Evolutionary conservation across 805 yeast genomes (phyloP), one percentile per base, ranked within the genome.

Genomic region (Candida arabinofermentans): DNA sequence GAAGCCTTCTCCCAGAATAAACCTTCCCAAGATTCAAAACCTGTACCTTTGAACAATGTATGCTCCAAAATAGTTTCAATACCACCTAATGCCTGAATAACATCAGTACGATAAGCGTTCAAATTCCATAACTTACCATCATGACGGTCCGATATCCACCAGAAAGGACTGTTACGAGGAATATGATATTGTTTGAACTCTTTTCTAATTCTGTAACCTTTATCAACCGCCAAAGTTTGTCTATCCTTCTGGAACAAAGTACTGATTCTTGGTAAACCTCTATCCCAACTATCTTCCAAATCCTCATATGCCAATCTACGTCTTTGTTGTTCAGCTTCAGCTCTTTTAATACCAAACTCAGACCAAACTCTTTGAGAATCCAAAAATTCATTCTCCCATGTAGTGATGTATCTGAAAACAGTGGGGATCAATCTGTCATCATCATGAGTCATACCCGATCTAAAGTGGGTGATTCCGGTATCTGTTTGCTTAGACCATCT

Each of bases 301-400:
- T 93, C 99, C 60, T 93, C 99, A 54, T 86, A 83, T 0, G 96
- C 85, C 30, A 93, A 64, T 31, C 97, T 76, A 22, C 96, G 79
- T 52, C 88, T 86, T 51, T 87, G 88, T 53, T 83, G 86, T 22
- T 77, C 67, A 1, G 98, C 97, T 55, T 87, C 96, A 46, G 79
- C 83, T 36, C 97, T 74, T 58, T 88, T 89, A 43, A 85, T 76
- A 1, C 96, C 93, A 66, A 90, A 93, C 50, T 93, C 99, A 0
- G 96, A 88, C 99, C 99, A 93, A 3, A 91, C 99, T 43, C 96
- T 72, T 61, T 88, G 95, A 2, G 98, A 90, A 52, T 93, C 99
- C 36, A 81, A 55, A 57, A 91, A 88, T 60, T 93, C 99, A 49
- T 93, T 84, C 58, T 93, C 99, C 99, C 99, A 93, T 0, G 96